A percentile compares a stretch with the other conserved stretches of the same genome.
Conservation (phyloP, 2,329 filamentous ascomycete genomes). For the Aureobasidium sp. region DNA sequence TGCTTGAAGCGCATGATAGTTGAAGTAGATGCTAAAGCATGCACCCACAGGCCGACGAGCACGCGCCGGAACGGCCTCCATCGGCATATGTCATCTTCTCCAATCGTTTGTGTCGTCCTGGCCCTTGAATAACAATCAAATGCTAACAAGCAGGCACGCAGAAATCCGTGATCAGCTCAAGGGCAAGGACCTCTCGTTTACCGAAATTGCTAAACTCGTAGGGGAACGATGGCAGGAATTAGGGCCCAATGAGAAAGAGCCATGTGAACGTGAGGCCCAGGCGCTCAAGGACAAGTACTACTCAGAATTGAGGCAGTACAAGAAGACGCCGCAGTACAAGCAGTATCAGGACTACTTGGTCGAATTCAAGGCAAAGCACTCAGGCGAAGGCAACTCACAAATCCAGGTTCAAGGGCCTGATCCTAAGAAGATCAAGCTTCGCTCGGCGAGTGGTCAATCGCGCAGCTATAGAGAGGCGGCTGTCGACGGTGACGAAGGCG, state of each 20-base stretch:
- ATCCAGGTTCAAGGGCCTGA: background rate
- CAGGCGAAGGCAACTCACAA: background rate
- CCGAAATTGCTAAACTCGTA: conserved; percentile 75
- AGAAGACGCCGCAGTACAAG: conserved; percentile 64
- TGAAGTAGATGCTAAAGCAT: conserved; percentile 18
- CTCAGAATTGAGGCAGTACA: conserved; percentile 65
- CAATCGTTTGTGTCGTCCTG: conserved; percentile 55
- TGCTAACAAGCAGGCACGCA: conserved; percentile 26
- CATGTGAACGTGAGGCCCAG: conserved; percentile 65
- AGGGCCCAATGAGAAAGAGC: conserved; percentile 59
- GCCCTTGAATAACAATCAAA: background rate
- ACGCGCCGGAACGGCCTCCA: conserved; percentile 71
- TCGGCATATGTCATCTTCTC: conserved; percentile 83
- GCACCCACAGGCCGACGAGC: conserved; percentile 58
- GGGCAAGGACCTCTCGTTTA: conserved; percentile 69
- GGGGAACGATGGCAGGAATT: conserved; percentile 77
- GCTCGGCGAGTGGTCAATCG: background rate
- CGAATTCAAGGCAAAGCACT: conserved; percentile 70
- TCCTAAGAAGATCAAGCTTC: background rate
- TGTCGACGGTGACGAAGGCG: background rate
- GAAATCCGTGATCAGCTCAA: conserved; percentile 73
- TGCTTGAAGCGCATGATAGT: background rate
- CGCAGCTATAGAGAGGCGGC: background rate
- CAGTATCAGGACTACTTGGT: conserved; percentile 65
- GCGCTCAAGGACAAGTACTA: conserved; percentile 71